Base-by-base conservation (phyloP, 352 stramenopile genomes). In the Pythium phragmitis region DNA sequence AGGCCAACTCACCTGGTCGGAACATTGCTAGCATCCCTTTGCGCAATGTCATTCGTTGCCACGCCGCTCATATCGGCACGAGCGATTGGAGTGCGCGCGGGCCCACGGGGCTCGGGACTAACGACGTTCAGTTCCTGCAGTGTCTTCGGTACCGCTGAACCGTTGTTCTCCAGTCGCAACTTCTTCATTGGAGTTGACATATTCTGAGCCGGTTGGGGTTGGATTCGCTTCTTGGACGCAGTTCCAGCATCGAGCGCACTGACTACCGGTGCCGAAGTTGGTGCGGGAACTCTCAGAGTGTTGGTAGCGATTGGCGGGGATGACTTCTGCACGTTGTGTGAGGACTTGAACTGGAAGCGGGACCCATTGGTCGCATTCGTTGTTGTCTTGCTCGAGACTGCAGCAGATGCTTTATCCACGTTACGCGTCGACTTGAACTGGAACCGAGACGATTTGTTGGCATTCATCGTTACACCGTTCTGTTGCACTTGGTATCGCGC, bases 61-160 rank as follows among this genome's bases (percentile, higher is more conserved):
- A 23, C 13, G 19, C 23, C 48, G 14, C 4, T 30, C 30, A 4
- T 37, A 13, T 57, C 50, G 8, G n/a, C 19, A 11, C 45, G 8
- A 45, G n/a, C 12, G 9, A 16, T 16, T 46, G 36, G 23, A 16
- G 16, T 39, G 16, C 34, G 46, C 9, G 19, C 12, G 11, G 33
- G 47, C 16, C 9, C 48, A 1, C 14, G 50, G 28, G 49, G 59
- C 30, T 65, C 59, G 8, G 59, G 59, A 33, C 59, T 65, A 13
- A 65, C 59, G 11, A 65, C 21, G 41, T 65, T 65, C n/a, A 65
- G 30, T 47, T 53, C 49, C 37, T 54, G 39, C 19, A 21, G 7
- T 21, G 11, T 49, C 36, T 37, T 28, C 28, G 26, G 39, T 2
- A 14, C 2, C 19, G 16, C 7, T 37, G 53, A 33, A 26, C 13